phyloP scores from a whole-genome alignment of 2,329 filamentous ascomycete species.

The Beauveria pseudobassiana region DNA sequence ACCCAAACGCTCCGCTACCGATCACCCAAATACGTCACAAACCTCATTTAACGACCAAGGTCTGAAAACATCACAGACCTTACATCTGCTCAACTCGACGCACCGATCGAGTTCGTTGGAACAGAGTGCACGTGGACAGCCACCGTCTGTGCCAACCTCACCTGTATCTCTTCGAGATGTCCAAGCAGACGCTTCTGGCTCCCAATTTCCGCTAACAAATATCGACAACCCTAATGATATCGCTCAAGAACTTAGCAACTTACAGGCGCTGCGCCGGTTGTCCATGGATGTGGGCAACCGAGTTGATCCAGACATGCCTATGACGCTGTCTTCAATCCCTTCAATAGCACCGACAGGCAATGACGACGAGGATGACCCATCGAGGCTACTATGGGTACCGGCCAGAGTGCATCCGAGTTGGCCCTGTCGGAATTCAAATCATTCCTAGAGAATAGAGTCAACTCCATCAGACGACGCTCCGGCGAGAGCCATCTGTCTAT shows the following conservation, averaged over 20 bases:
- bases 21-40: slow-evolving; percentile 28
- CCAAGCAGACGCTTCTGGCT: slow-evolving; percentile 52
- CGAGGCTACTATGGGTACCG: slow-evolving; percentile 89
- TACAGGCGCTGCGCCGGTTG: slow-evolving; percentile 84
- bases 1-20: slow-evolving; percentile 39
- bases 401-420: slow-evolving; percentile 85
- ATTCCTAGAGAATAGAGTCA: slow-evolving; percentile 87
- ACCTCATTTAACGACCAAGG: slow-evolving; percentile 25
- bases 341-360: slow-evolving; percentile 63
- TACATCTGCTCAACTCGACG: slow-evolving; percentile 31
- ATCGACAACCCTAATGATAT: slow-evolving; percentile 86
- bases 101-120: slow-evolving; percentile 37
- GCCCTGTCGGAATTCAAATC: slow-evolving; percentile 95
- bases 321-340: slow-evolving; percentile 61
- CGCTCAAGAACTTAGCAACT: slow-evolving; percentile 83
- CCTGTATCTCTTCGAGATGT: slow-evolving; percentile 43
- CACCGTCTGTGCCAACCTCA: slow-evolving; percentile 37
- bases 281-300: slow-evolving; percentile 85
- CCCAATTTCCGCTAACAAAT: slow-evolving; percentile 75
- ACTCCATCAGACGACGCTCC: slow-evolving; percentile 79
- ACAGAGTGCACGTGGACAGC: slow-evolving; percentile 32
- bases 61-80: slow-evolving; percentile 37
- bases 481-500: slow-evolving; percentile 60
- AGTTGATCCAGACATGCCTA: slow-evolving; percentile 65
- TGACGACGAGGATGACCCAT: slow-evolving; percentile 81